phyloP scores from a whole-genome alignment of 2,329 filamentous ascomycete species.

The Cadophora sp. region DNA sequence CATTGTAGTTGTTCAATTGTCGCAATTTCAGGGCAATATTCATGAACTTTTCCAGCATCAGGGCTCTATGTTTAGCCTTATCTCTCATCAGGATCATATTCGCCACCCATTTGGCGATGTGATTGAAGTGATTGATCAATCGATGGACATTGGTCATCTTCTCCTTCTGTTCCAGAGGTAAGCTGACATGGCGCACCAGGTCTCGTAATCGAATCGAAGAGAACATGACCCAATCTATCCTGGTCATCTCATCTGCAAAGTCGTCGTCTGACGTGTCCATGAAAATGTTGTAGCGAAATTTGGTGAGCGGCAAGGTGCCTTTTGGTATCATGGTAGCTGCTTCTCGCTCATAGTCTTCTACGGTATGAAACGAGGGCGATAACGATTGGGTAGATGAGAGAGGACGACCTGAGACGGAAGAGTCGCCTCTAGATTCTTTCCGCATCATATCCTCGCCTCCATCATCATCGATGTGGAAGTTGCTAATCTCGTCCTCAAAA shows the following conservation, averaged over 20 bases:
- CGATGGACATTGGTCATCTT: conserved; percentile 87
- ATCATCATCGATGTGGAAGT: conserved; percentile 33
- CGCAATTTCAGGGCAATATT: conserved; percentile 84
- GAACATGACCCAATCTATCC: conserved; percentile 99
- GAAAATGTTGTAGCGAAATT: conserved; percentile 87
- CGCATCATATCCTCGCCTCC: conserved; percentile 35
- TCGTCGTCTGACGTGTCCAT: conserved; percentile 87
- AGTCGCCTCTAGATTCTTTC: conserved; percentile 37
- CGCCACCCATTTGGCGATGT: conserved; percentile 81
- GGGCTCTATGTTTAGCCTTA: conserved; percentile 92
- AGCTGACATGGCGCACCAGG: conserved; percentile 87
- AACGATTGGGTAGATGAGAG: conserved; percentile 36
- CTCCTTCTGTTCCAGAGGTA: conserved; percentile 74
- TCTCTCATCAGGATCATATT: conserved; percentile 88
- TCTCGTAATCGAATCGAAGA: conserved; percentile 93
- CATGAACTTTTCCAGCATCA: conserved; percentile 96
- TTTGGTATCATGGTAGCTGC: conserved; percentile 75
- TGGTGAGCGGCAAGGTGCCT: conserved; percentile 74
- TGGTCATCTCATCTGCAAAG: conserved; percentile 88
- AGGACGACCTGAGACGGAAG: conserved; percentile 34
- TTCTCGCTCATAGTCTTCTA: conserved; percentile 82
- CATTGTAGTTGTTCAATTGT: conserved; percentile 96
- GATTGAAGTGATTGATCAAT: conserved; percentile 93
- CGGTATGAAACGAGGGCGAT: conserved; percentile 60
- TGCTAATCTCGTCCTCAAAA: conserved; percentile 33